These are phyloP conservation scores for Ceratonia siliqua DNA, from an alignment of 306 rosid genomes.

Conservation along the genomic window DNA sequence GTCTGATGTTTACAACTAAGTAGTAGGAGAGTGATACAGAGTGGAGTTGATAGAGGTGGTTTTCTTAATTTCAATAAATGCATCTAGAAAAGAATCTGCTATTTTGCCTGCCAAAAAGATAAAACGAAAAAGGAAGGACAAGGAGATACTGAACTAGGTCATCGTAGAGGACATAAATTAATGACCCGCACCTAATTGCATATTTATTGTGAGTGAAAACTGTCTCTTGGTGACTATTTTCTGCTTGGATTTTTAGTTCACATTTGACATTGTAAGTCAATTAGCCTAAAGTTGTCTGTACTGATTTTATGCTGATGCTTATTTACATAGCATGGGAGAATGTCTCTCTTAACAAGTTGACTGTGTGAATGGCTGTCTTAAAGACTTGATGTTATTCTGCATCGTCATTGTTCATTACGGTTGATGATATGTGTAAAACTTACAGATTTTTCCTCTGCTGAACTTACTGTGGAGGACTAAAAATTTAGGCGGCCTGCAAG, in stretches of 20 bases:
- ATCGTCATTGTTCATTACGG: slow-evolving; percentile 25
- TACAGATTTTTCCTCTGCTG: slow-evolving; percentile 61
- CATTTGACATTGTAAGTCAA: not conserved
- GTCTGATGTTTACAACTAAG: not conserved
- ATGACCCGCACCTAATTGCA: not conserved
- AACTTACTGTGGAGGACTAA: slow-evolving; percentile 64
- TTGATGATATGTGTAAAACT: slow-evolving; percentile 55
- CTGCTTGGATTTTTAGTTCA: not conserved
- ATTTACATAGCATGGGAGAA: not conserved
- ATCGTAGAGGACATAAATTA: not conserved
- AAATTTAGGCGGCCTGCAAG: slow-evolving; percentile 76
- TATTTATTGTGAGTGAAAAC: not conserved
- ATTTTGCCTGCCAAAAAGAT: not conserved
- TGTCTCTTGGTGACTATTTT: not conserved
- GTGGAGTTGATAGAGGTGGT: not conserved
- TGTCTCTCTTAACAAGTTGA: not conserved
- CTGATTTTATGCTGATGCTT: slow-evolving; percentile 3
- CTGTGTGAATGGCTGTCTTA: not conserved
- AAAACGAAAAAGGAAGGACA: not conserved
- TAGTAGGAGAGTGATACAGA: not conserved
- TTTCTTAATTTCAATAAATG: not conserved
- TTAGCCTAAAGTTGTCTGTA: slow-evolving; percentile 3
- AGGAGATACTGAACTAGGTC: not conserved
- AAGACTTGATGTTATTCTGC: slow-evolving; percentile 8
- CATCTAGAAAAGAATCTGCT: not conserved